phyloP scores from a whole-genome alignment of 1,139 yeast genomes.

The Zygoascus sp. region DNA sequence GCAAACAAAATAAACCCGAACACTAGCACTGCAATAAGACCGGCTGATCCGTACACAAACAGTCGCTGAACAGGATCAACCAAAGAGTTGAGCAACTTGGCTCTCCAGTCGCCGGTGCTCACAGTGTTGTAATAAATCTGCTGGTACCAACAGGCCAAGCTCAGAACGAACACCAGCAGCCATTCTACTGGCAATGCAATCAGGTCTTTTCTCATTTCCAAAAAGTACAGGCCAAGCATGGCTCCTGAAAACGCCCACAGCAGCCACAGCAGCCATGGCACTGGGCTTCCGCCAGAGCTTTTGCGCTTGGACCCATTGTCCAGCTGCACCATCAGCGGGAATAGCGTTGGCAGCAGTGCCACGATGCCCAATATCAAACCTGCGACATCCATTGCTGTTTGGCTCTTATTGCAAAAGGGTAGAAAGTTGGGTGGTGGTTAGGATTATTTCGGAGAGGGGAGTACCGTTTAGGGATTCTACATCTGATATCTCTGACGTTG shows the following conservation, averaged over 20 bases:
- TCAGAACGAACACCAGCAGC: constrained; percentile 14
- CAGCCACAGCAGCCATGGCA: constrained; percentile 18
- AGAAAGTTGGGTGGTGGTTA: background rate
- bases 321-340: constrained; percentile 20
- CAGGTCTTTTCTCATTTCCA: constrained; percentile 15
- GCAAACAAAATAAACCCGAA: constrained; percentile 9
- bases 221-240: constrained; percentile 16
- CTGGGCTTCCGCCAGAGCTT: constrained; percentile 9
- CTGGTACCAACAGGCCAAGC: constrained; percentile 19
- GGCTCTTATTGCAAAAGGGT: background rate
- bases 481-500: background rate
- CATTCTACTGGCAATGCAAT: constrained; percentile 16
- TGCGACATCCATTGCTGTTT: constrained; percentile 8
- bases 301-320: constrained; percentile 15
- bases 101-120: background rate
- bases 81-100: background rate
- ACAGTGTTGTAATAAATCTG: constrained; percentile 12
- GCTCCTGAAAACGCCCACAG: constrained; percentile 15
- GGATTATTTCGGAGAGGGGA: background rate
- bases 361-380: constrained; percentile 14
- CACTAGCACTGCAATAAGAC: background rate
- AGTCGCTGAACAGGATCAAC: constrained; percentile 1
- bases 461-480: background rate
- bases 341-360: constrained; percentile 15
- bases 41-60: background rate